Base-by-base conservation (phyloP, 345 rosid genomes). In the Citrus maxima region DNA sequence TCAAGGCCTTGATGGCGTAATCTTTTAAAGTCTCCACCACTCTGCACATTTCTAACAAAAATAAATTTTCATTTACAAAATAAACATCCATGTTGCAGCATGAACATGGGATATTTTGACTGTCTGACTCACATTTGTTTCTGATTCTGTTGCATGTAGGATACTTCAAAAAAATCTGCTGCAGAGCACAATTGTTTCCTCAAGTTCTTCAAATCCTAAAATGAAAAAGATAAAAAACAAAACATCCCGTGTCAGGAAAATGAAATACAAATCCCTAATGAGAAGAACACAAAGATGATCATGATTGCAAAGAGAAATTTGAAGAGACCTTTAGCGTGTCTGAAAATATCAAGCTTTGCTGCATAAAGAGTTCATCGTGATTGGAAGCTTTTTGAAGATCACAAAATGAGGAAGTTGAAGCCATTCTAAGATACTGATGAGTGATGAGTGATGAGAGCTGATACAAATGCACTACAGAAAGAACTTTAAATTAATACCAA, bases 141-240 rank as follows among this genome's bases (percentile, higher is more conserved):
- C 79, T 88, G 90, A 13, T 85, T 88, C 60, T 89, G 89, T 77
- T 87, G 73, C 60, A 67, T 67, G 83, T 91, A 92, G 72, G 93
- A 89, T 24, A 70, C 37, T 86, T 95, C 99, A 77, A 91, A 93
- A 81, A 92, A 88, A 25, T 95, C 95, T 38, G 98, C 98, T 18
- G 97, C 99, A 27, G 91, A 89, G 87, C 90, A 92, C 60, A 95
- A 76, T 67, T 95, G 98, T 74, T 87, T 81, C 84, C 91, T 88
- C 69, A 95, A 67, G 76, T 79, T 87, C 92, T 88, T 95, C 86
- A 95, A 82, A 65, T 93, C 99, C 98, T 95, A 46, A 74, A 77
- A 61, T 2, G 5, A 78, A 79, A 32, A 22, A 55, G 21, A 74
- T 21, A 13, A 6, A 59, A 35, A 61, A 56, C 10, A 74, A 7